phyloP scores from a whole-genome alignment of 139 green algal genomes.

The Marvania coccoides region DNA sequence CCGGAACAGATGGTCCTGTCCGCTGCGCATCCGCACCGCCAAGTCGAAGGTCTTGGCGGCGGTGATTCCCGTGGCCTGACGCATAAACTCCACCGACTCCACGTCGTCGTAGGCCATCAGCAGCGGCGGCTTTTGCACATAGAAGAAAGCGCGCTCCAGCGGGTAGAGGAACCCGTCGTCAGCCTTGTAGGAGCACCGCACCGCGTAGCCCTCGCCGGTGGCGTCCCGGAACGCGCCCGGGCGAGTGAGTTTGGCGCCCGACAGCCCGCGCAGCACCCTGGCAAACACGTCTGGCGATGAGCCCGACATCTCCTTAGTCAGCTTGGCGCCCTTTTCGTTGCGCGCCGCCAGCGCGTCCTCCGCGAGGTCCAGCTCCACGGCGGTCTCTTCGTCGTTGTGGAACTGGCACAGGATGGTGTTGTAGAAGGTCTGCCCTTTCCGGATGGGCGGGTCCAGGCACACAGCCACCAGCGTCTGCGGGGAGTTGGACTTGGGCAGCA shows the following conservation, averaged over 20 bases:
- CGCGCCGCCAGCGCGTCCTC: conserved; percentile 65
- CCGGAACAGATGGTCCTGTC: conserved; percentile 69
- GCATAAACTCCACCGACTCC: conserved; percentile 84
- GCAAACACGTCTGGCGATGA: conserved; percentile 82
- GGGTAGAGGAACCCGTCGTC: conserved; percentile 91
- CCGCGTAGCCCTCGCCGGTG: conserved; percentile 40
- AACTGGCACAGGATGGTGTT: conserved; percentile 88
- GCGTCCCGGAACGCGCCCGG: conserved; percentile 54
- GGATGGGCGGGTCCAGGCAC: conserved; percentile 87
- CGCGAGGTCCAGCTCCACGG: conserved; percentile 70
- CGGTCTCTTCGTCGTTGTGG: conserved; percentile 65
- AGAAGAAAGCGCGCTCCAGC: conserved; percentile 95
- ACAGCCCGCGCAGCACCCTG: conserved; percentile 70
- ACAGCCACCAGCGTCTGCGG: conserved; percentile 87
- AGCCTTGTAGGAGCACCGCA: conserved; percentile 81
- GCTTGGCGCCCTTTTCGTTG: conserved; percentile 68
- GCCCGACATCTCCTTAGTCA: conserved; percentile 47
- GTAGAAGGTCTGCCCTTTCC: conserved; percentile 96
- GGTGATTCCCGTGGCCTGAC: conserved; percentile 53
- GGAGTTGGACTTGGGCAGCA: conserved; percentile 80
- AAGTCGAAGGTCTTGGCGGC: conserved; percentile 90
- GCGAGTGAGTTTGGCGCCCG: conserved; percentile 75
- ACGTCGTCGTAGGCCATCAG: conserved; percentile 84
- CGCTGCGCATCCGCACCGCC: conserved; percentile 55
- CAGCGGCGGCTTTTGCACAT: conserved; percentile 92